Percentiles rank a stretch among this genome's conserved stretches.
Conservation (phyloP, 225 moss, liverwort and hornwort species). For the Asterella californica region DNA sequence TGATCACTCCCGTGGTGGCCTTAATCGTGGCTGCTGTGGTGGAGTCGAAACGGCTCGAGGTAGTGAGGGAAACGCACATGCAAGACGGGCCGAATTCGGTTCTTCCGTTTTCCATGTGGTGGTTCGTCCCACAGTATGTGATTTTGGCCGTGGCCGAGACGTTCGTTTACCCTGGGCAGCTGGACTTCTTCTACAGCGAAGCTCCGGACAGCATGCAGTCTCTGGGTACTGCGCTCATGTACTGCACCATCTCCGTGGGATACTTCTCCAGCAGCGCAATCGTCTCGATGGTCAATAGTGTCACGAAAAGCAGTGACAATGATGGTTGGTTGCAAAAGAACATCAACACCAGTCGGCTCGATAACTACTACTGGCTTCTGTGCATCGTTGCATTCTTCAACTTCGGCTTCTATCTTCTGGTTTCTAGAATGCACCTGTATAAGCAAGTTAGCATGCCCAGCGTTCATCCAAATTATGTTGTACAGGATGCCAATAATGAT, state of each 20-base stretch:
- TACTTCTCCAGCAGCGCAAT: slow-evolving; percentile 17
- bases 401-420: slow-evolving; percentile 14
- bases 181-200: slow-evolving; percentile 30
- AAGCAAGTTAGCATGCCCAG: slow-evolving; percentile 5
- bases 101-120: slow-evolving; percentile 13
- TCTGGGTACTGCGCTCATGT: slow-evolving; percentile 17
- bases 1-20: slow-evolving; percentile 11
- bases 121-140: slow-evolving; percentile 13
- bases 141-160: slow-evolving; percentile 19
- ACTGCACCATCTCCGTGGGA: slow-evolving; percentile 12
- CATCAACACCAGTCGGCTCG: slow-evolving; percentile 16
- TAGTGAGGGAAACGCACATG: not conserved
- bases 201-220: slow-evolving; percentile 28
- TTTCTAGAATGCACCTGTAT: slow-evolving; percentile 12
- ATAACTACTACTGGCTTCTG: slow-evolving; percentile 29
- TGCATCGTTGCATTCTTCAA: slow-evolving; percentile 7
- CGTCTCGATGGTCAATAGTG: slow-evolving; percentile 8
- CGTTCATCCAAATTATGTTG: not conserved
- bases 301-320: not conserved
- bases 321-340: slow-evolving; percentile 17
- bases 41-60: slow-evolving; percentile 1
- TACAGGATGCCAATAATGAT: not conserved
- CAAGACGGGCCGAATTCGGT: not conserved
- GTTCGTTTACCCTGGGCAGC: slow-evolving; percentile 22
- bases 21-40: slow-evolving; percentile 13